Evolutionary conservation across 176 grass and related monocot genomes (phyloP).

Genomic region (Juncus effusus): DNA sequence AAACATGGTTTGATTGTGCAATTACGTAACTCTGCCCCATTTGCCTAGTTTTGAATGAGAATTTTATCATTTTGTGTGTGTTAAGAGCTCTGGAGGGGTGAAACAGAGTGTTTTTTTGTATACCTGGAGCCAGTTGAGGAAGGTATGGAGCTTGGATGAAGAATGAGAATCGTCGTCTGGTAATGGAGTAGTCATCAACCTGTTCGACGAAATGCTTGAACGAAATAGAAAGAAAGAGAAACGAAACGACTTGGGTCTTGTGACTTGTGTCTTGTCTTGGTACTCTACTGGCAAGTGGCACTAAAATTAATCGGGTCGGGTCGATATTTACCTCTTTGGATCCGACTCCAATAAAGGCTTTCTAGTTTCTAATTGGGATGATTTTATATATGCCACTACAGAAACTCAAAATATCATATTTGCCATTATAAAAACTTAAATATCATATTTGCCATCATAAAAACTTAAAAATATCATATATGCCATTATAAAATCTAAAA

Average conservation of each 20-base stretch:
- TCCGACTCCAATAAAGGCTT: too few relatives aligned
- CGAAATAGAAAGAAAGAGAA: neutral
- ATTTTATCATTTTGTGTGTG: neutral
- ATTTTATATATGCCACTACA: too few relatives aligned
- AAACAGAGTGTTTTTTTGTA: neutral
- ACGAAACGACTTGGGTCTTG: neutral
- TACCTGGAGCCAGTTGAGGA: slow-evolving; percentile 91
- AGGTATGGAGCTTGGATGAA: slow-evolving; percentile 54
- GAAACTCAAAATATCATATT: too few relatives aligned
- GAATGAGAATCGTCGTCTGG: slow-evolving; percentile 11
- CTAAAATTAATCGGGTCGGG: slow-evolving; percentile 3
- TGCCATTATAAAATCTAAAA: too few relatives aligned
- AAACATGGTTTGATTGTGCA: slow-evolving; percentile 53
- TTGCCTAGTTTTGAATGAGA: slow-evolving; percentile 43
- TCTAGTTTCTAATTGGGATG: too few relatives aligned
- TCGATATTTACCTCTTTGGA: neutral
- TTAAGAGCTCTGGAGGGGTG: slow-evolving; percentile 16
- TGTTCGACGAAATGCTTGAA: slow-evolving; percentile 34
- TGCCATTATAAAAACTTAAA: too few relatives aligned
- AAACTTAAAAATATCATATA: too few relatives aligned
- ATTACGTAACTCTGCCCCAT: slow-evolving; percentile 55
- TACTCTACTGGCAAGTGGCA: neutral
- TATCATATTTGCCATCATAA: too few relatives aligned
- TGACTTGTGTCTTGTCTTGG: neutral
- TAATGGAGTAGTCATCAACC: slow-evolving; percentile 28